A percentile compares a stretch with the other conserved stretches of the same genome.
Conservation (phyloP, 176 grass and related monocot genomes). For the Guadua angustifolia region DNA sequence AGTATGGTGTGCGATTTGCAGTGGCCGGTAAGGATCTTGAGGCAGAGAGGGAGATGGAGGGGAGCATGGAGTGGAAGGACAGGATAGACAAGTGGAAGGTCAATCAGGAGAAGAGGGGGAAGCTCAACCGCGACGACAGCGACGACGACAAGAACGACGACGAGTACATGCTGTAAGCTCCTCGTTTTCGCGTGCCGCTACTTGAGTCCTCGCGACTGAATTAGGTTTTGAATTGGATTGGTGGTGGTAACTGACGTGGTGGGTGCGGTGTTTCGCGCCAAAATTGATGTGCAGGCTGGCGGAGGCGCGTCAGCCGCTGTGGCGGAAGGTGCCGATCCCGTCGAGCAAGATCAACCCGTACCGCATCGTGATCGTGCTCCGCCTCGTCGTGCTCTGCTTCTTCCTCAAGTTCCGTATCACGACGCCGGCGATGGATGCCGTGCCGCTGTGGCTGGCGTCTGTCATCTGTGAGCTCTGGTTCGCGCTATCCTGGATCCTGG, state of each 20-base stretch:
- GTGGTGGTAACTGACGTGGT: neutral
- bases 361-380: slow-evolving; percentile 92
- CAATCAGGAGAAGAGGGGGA: slow-evolving; percentile 81
- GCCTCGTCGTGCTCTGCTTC: slow-evolving; percentile 83
- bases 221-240: neutral
- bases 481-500: slow-evolving; percentile 96
- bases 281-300: slow-evolving; percentile 55
- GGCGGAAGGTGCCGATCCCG: slow-evolving; percentile 89
- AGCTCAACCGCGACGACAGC: slow-evolving; percentile 67
- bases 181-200: neutral
- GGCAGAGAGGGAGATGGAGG: slow-evolving; percentile 85
- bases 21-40: slow-evolving; percentile 95
- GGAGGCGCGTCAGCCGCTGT: slow-evolving; percentile 89
- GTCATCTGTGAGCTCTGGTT: slow-evolving; percentile 98
- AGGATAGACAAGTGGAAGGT: slow-evolving; percentile 95
- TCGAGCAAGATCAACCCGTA: slow-evolving; percentile 95
- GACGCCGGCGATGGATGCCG: slow-evolving; percentile 76
- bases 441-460: slow-evolving; percentile 77
- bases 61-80: slow-evolving; percentile 96
- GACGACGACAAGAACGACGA: slow-evolving; percentile 70
- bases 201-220: neutral
- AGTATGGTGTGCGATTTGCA: slow-evolving; percentile 10
- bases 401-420: slow-evolving; percentile 91
- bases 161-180: slow-evolving; percentile 75
- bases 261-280: neutral